Base-by-base conservation (phyloP, 108 stramenopile genomes). In the Nitzschia sp. region DNA sequence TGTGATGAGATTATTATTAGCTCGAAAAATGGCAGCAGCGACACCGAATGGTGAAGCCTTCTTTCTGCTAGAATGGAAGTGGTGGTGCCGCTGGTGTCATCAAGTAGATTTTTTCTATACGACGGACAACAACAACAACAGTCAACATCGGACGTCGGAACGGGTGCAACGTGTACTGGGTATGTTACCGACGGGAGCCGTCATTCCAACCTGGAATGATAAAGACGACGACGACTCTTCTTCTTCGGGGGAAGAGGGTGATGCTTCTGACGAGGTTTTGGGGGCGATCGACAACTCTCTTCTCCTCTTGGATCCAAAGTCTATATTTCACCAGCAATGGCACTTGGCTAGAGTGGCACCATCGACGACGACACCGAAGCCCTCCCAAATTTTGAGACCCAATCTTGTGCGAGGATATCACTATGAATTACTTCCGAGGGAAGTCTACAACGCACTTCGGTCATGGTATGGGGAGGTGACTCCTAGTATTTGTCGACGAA, bases 321-420 rank as follows among this genome's bases (percentile, higher is more conserved):
- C 71, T 0, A 34, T 5, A 2, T 71, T 75, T 67, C 27, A 61
- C 56, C 25, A 55, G 33, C 73, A 74, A 36, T 82, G 81, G 81
- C 74, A 71, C 44, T 23, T 13, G 23, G 63, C 48, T 29, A 41
- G n/a, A 53, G 27, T 8, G 60, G 31, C 21, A 50, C 66, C 66
- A 30, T 38, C 17, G 26, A 48, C 33, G 56, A 28, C 45, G 26
- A 19, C 17, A 17, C 35, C 48, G 9, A 41, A 41, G 13, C 9
- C 13, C 13, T 41, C 6, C 38, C 48, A 57, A 22, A 46, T 56
- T 9, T 45, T 90, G 2, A 48, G 58, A 68, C 72, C 79, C 19
- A 79, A 88, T 58, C 64, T 93, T 53, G 83, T 88, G 8, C 80
- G 91, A 62, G 88, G 91, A n/a, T 77, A 90, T 80, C 87, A 93